Evolutionary conservation across 75 land plant genomes (phyloP).

Genomic region (Chamaecyparis obtusa): DNA sequence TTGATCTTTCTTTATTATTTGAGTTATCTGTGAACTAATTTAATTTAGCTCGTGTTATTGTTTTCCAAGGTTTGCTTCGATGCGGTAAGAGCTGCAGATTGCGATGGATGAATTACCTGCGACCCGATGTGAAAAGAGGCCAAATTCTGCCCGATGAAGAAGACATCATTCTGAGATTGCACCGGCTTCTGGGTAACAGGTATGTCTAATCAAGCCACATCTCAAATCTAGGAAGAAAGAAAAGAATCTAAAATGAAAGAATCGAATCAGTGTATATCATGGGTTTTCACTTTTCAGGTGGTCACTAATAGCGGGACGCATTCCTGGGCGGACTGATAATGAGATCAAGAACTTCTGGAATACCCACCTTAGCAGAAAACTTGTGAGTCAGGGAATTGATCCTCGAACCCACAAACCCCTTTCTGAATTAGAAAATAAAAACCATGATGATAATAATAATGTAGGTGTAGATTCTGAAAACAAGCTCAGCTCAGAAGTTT

Average conservation of each 20-base stretch:
- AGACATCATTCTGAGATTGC: slow-evolving; percentile 26
- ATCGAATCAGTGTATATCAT: neutral
- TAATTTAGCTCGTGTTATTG: neutral
- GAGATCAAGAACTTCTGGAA: slow-evolving; percentile 2
- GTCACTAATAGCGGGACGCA: neutral
- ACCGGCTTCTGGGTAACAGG: slow-evolving; percentile 25
- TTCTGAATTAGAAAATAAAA: neutral
- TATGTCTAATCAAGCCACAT: neutral
- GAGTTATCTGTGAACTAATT: neutral
- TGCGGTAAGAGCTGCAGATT: slow-evolving; percentile 29
- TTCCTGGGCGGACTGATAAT: slow-evolving; percentile 3
- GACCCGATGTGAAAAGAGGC: slow-evolving; percentile 25
- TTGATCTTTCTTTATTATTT: no score
- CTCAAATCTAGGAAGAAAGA: neutral
- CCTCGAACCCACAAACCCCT: slow-evolving; percentile 4
- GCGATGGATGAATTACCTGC: slow-evolving; percentile 28
- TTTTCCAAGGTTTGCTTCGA: slow-evolving; percentile 16
- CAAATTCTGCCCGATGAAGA: slow-evolving; percentile 19
- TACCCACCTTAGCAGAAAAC: neutral
- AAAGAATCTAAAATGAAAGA: neutral
- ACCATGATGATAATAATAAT: neutral
- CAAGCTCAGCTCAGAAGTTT: neutral
- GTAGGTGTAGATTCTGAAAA: neutral
- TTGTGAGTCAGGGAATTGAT: neutral
- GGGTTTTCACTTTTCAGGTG: slow-evolving; percentile 8